Evolutionary conservation across 495 filamentous ascomycete genomes (phyloP), one percentile per base, ranked within the genome.

Genomic region (Bathelium albidoporum): DNA sequence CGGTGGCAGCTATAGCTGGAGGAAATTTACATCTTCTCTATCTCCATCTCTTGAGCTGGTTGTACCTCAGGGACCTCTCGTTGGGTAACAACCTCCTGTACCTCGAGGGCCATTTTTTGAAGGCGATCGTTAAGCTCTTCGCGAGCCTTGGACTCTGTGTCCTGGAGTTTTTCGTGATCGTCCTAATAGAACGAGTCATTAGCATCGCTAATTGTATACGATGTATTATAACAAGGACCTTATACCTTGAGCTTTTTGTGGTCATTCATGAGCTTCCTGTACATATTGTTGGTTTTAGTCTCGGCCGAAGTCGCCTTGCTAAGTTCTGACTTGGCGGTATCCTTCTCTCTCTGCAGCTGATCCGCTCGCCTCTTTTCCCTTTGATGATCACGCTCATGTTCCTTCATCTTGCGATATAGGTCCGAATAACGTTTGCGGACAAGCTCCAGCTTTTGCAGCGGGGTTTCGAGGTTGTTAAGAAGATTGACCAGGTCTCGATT

Each of bases 331-430:
- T 89, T 85, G 22, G 85, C 84, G 65, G 89, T 86, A 74, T 98
- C 94, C 73, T 95, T 95, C 66, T 98, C 94, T 73, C 97, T 97
- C 76, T 98, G 94, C 62, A 97, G 73, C 69, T 91, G 88, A 75
- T 98, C 94, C 18, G 88, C 90, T 10, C 91, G 87, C 76, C 97
- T 98, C 78, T 96, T 96, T 70, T 91, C 91, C 77, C 96, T 97
- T 44, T 88, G 80, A 70, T 95, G 89, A 61, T 97, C 94, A 32
- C 92, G 88, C 72, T 97, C 93, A 63, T 95, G 81, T 59, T 90
- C 85, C 70, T 95, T 96, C 90, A 98, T 95, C 62, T 96, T 90
- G 43, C 88, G 85, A 60, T 96, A 80, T 2, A 97, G 83, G 65
- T 97, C 92, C 52, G 89, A 89, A 64, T 92, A 97, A 70, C 90